Conservation (phyloP, 164 flowering plant genomes). For the Stephania yunnanensis region DNA sequence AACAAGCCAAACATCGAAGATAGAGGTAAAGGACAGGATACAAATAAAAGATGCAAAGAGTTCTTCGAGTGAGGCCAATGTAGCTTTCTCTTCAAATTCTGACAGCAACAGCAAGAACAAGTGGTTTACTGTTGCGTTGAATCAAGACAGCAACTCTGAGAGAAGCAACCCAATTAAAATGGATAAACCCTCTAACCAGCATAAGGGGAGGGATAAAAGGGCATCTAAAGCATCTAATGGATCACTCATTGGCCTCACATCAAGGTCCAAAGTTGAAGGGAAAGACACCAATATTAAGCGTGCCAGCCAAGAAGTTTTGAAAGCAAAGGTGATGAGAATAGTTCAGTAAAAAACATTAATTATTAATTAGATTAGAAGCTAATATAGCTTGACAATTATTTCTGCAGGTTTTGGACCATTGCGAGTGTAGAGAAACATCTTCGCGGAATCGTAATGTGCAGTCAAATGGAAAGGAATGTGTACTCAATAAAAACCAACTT, state of each 20-base stretch:
- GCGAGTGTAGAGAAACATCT: slow-evolving; percentile 18
- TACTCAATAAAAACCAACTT: slow-evolving; percentile 29
- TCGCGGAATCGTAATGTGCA: slow-evolving; percentile 14
- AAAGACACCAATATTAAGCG: slow-evolving; percentile 14
- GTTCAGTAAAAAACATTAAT: neutral
- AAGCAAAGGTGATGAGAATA: slow-evolving; percentile 38
- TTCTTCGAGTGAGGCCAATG: slow-evolving; percentile 53
- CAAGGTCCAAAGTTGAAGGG: slow-evolving; percentile 9
- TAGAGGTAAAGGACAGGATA: slow-evolving; percentile 30
- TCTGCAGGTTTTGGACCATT: slow-evolving; percentile 25
- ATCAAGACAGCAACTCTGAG: slow-evolving; percentile 24
- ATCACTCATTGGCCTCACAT: slow-evolving; percentile 9
- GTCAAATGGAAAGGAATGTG: slow-evolving; percentile 15
- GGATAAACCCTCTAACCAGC: slow-evolving; percentile 15
- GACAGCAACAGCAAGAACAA: slow-evolving; percentile 15
- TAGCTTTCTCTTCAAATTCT: slow-evolving; percentile 40
- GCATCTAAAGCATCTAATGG: slow-evolving; percentile 17
- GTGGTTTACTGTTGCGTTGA: slow-evolving; percentile 3
- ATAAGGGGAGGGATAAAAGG: slow-evolving; percentile 15
- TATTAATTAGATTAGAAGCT: neutral
- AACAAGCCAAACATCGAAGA: slow-evolving; percentile 50
- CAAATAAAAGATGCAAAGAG: slow-evolving; percentile 32
- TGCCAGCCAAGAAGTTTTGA: slow-evolving; percentile 20
- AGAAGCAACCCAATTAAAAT: slow-evolving; percentile 22
- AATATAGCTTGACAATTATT: slow-evolving; percentile 3